phyloP scores from a whole-genome alignment of 371 early-diverging fungal genomes.

The Mortierella sp. region DNA sequence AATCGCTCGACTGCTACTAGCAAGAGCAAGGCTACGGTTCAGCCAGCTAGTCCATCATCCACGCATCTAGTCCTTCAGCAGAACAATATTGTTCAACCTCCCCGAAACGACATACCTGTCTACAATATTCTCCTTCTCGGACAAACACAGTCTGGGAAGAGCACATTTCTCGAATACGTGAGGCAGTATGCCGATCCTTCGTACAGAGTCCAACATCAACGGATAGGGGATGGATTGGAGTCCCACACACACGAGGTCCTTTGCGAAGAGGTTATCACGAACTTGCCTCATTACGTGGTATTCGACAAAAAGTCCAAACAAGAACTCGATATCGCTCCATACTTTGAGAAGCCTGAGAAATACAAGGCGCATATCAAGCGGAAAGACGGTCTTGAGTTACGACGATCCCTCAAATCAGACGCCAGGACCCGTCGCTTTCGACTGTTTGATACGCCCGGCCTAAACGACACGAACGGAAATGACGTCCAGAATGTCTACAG shows the following conservation, averaged over 20 bases:
- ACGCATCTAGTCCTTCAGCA: too few relatives aligned
- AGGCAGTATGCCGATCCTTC: constrained; percentile 9
- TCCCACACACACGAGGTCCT: neutral
- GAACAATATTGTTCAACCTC: too few relatives aligned
- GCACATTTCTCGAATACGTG: constrained; percentile 6
- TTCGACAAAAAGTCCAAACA: neutral
- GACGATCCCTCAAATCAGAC: neutral
- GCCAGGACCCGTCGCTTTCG: neutral
- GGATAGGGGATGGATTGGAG: neutral
- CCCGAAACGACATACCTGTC: neutral
- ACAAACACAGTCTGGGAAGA: constrained; percentile 18
- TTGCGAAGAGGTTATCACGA: neutral
- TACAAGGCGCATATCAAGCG: neutral
- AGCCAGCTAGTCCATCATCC: too few relatives aligned
- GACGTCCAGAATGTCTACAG: constrained; percentile 4
- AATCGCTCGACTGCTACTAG: too few relatives aligned
- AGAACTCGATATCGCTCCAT: neutral
- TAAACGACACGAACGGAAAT: constrained; percentile 1
- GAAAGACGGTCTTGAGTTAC: neutral
- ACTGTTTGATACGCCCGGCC: constrained; percentile 7
- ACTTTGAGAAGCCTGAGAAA: neutral
- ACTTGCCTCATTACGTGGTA: neutral
- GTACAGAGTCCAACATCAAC: neutral
- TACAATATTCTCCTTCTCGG: constrained; percentile 21
- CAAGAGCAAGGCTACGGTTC: too few relatives aligned